Base-by-base conservation (phyloP, 169 alveolate genomes). In the Nephromyces sp. region DNA sequence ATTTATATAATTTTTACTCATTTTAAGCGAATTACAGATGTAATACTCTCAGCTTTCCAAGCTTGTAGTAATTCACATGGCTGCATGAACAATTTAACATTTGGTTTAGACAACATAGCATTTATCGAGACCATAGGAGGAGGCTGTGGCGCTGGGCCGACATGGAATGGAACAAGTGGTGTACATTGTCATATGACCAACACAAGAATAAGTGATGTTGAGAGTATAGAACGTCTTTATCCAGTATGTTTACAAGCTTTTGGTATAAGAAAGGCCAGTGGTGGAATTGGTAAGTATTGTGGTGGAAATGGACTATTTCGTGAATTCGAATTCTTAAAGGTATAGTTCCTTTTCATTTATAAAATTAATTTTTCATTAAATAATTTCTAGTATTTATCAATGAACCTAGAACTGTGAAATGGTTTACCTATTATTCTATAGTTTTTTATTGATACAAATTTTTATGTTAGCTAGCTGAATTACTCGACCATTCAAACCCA, bases 151-250 rank as follows among this genome's bases (percentile, higher is more conserved):
- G 95, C 95, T 21, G 92, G 92, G 0, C 82, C 86, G 6, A 21
- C 70, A 2, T 86, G 89, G 86, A n/a, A 82, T 63, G 95, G 95
- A 5, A 78, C 77, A 68, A 57, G 74, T 63, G 92, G 90, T 28
- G 88, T 87, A 30, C 88, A 90, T 63, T 80, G 89, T 25, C 95
- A 90, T 77, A 90, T 90, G 95, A 90, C 95, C 0, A 90, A 90
- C 68, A 90, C 95, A 0, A 74, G 95, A 32, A 90, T 90, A 32
- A 90, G 93, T 25, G 95, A 90, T 66, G 72, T 81, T 0, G 95
- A 90, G 71, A 70, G 86, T 0, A 34, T 90, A n/a, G 95, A 90
- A 66, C 28, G 71, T 30, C 28, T 8, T 8, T 87, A 86, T 33
- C 95, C 95, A 21, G 90, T 87, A n/a, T 8, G 75, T 0, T 66